Base-by-base conservation (phyloP, 2,329 filamentous ascomycete species). In the Monilinia laxa region DNA sequence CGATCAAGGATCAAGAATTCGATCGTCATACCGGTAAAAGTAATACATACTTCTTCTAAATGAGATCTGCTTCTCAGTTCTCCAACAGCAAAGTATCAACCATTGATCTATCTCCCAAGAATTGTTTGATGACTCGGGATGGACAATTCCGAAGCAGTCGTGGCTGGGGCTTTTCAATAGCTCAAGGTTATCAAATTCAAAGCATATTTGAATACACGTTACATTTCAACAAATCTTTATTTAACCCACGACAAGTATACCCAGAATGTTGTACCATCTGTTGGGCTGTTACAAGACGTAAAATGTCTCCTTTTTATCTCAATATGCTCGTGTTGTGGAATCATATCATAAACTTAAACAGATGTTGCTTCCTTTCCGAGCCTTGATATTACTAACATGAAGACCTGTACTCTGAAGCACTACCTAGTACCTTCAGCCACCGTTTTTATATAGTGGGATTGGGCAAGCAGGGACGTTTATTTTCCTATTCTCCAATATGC, bases 241-340 rank as follows among this genome's bases (percentile, higher is more conserved):
- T 14, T 51, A 35, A 60, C 45, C 14, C 25, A 25, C 58, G 58
- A 51, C 31, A 31, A 51, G 28, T 23, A 62, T 62, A 51, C n/a
- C 45, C 25, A 51, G 28, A 20, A 62, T 52, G 45, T 7, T 51
- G 45, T 51, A 62, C 58, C 23, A 51, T 25, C 28, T 60, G n/a
- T 49, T 42, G 4, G 14, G 12, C 45, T n/a, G 28, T 62, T 38
- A 62, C 58, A 51, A 51, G 51, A 62, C 28, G 28, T 51, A n/a
- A 51, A 51, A 47, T 38, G 38, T 62, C 45, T 38, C 58, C 28
- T 52, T 59, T 49, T 4, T 42, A 25, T 49, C 57, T 38, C 58
- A 62, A 51, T 47, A 62, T 52, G 18, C 45, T 62, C 47, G 58
- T 62, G 42, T 31, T 59, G 57, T 59, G 57, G 20, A 59, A 59